Base-by-base conservation (phyloP, 495 filamentous ascomycete species). In the Astrothelium macrocarpum region DNA sequence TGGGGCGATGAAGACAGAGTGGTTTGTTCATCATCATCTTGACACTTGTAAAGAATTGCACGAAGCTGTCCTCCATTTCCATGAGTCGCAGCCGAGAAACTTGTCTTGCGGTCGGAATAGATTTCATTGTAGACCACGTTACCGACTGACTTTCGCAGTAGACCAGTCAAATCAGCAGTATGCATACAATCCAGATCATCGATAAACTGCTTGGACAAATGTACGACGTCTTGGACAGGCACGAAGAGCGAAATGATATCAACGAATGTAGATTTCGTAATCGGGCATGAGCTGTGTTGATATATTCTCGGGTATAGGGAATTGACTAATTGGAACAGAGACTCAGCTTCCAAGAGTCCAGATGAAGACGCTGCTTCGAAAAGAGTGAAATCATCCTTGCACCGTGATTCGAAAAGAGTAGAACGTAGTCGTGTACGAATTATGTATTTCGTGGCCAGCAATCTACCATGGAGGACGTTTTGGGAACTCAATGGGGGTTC, bases 381-480 rank as follows among this genome's bases (percentile, higher is more conserved):
- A 11, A 29, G 2, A 9, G 2, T 9, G 25, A 56, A 29, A 28
- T 56, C 49, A 29, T 56, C 49, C 25, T 29, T 29, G 25, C 20
- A 9, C 16, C 49, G 49, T 28, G 49, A 26, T 2, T 26, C 49
- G 25, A 29, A 3, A 11, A 7, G 23, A 28, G 16, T 14, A 4
- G 26, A 45, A 62, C 53, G 25, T 53, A 42, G 4, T 59, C 58
- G 16, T 39, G 42, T 29, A 62, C 39, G 49, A 9, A 83, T 66
- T 14, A 82, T 67, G 63, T 82, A 82, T 59, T 78, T 80, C 9
- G 80, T 68, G 66, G 77, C 80, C 14, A 87, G 69, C 12, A 82
- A 69, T 43, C 74, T 73, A n/a, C 84, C 85, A 70, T 97, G 93
- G 0, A 89, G 60, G 29, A 71, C 74, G 64, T 89, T 88, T 64